Evolutionary conservation across 768 basidiomycete genomes (phyloP), one percentile per base, ranked within the genome.

Genomic region (Galerina sulciceps): DNA sequence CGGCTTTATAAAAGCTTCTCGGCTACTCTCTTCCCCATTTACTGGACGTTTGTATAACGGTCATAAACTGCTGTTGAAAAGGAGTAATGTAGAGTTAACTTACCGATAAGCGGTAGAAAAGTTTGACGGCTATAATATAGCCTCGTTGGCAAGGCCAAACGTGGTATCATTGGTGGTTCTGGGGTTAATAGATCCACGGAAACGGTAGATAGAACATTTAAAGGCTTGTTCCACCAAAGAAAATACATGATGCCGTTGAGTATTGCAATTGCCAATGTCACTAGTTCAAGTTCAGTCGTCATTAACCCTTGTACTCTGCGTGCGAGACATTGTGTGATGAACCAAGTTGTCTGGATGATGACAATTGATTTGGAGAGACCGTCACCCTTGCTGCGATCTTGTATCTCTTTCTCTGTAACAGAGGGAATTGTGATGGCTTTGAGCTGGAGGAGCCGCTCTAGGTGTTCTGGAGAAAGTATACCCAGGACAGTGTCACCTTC

Each of bases 181-280:
- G 26, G 26, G 5, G 26, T 5, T 8, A 31, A 31, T 0, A 31
- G 26, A 2, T 1, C 26, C 26, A 31, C 26, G 8, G 26, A 31
- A 31, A 31, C 26, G 0, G 26, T 31, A 31, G 26, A 31, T 45
- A 18, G 4, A 11, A 49, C 35, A 20, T 49, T 23, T 10, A 49
- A 18, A 2, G 55, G 55, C 26, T 57, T 57, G 13, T 57, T 45
- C 20, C 35, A 38, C 55, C 55, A 57, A 4, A 47, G 40, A 11
- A 57, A 3, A 35, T 49, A 49, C 15, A 50, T 2, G 15, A 48
- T 20, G 10, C 18, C 15, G 17, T 57, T 40, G 5, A 50, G 6
- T 6, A n/a, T 18, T 2, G 20, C 47, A 5, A 57, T 26, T 3
- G 55, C 46, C 14, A 36, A 10, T 2, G 55, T 49, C 6, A 18